Evolutionary conservation across 352 stramenopile genomes (phyloP).

Genomic region (Pythium phragmiticola): DNA sequence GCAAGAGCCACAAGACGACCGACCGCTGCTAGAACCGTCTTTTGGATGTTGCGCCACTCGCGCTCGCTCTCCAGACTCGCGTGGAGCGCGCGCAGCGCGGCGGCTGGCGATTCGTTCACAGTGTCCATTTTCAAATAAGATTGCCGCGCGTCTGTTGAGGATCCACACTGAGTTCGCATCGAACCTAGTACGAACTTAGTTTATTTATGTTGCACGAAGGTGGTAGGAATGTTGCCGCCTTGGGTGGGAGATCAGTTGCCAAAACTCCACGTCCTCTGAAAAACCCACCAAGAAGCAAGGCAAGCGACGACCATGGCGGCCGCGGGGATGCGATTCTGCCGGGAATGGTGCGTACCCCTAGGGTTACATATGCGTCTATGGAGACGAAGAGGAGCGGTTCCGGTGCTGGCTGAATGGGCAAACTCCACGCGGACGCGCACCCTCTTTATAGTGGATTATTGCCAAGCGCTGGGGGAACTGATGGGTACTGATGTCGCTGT

Average conservation of each 20-base stretch:
- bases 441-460: too few species aligned
- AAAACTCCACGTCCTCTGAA: slow-evolving; percentile 11
- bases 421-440: not conserved
- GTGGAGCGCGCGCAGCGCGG: slow-evolving; percentile 15
- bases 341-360: slow-evolving; percentile 67
- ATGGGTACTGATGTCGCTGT: not conserved
- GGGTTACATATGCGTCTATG: not conserved
- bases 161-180: slow-evolving; percentile 20
- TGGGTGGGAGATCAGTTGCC: slow-evolving; percentile 13
- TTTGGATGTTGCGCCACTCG: slow-evolving; percentile 67
- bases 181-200: slow-evolving; percentile 5
- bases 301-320: slow-evolving; percentile 51
- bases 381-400: not conserved
- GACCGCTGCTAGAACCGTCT: slow-evolving; percentile 46
- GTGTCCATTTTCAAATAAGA: not conserved
- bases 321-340: slow-evolving; percentile 87
- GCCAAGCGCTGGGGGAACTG: too few species aligned
- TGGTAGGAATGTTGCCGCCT: slow-evolving; percentile 8
- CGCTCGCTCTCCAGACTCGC: slow-evolving; percentile 40
- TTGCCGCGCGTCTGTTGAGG: slow-evolving; percentile 9
- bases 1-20: slow-evolving; percentile 37
- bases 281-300: slow-evolving; percentile 6
- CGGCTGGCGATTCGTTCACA: not conserved
- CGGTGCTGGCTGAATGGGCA: not conserved
- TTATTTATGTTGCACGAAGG: slow-evolving; percentile 19